A percentile compares a stretch with the other conserved stretches of the same genome.
These are phyloP conservation scores for Acacia pycnantha DNA, from an alignment of 331 rosid species.

Conservation along the genomic window DNA sequence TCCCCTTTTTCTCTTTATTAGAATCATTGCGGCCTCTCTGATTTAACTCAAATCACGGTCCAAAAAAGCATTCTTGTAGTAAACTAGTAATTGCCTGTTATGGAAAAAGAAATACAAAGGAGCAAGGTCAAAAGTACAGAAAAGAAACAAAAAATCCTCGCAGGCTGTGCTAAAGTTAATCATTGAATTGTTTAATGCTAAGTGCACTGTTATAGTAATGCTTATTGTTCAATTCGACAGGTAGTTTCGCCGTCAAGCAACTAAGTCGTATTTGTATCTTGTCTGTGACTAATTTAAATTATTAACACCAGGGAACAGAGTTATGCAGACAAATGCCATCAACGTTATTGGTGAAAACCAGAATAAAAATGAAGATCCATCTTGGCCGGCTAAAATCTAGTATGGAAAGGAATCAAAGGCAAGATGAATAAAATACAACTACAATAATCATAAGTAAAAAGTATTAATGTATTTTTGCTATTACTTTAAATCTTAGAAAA, in stretches of 20 bases:
- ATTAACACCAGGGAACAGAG: background rate
- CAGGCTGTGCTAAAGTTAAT: background rate
- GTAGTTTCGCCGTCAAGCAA: background rate
- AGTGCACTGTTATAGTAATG: background rate
- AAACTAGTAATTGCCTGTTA: constrained; percentile 13
- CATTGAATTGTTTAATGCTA: background rate
- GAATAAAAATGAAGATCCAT: background rate
- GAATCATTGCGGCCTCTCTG: constrained; percentile 32
- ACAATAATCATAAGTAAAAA: too few relatives aligned
- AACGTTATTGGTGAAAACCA: background rate
- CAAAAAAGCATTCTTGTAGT: constrained; percentile 13
- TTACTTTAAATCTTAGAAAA: too few relatives aligned
- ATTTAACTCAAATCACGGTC: constrained; percentile 35
- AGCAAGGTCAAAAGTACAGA: constrained; percentile 13
- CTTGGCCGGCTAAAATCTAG: too few relatives aligned
- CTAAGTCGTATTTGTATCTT: background rate
- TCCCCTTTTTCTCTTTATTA: background rate
- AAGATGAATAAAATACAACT: background rate
- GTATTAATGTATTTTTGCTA: background rate
- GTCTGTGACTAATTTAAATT: background rate
- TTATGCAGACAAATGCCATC: background rate
- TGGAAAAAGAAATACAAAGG: constrained; percentile 22
- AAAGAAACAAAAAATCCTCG: background rate
- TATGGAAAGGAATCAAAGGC: too few relatives aligned
- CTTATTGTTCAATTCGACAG: background rate